Percentiles rank a stretch among this genome's conserved stretches.
phyloP scores from a whole-genome alignment of 1,139 yeast genomes.

The Hyphopichia burtonii region DNA sequence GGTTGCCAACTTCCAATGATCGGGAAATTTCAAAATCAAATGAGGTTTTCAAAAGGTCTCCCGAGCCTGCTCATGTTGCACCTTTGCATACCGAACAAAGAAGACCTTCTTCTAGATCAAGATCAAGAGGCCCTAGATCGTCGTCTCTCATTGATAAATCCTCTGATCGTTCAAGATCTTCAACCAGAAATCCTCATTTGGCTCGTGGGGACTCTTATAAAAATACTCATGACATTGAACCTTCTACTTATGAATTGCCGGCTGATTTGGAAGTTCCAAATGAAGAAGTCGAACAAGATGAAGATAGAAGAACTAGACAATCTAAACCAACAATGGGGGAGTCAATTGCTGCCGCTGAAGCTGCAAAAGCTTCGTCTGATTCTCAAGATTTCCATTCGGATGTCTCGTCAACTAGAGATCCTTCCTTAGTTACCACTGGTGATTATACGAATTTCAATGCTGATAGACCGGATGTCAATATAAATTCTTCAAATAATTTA shows the following conservation, averaged over 20 bases:
- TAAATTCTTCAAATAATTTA: slow-evolving; percentile 19
- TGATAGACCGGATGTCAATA: slow-evolving; percentile 27
- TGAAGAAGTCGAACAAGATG: slow-evolving; percentile 24
- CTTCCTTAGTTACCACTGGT: slow-evolving; percentile 48
- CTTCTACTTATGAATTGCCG: slow-evolving; percentile 46
- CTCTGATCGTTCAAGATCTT: slow-evolving; percentile 20
- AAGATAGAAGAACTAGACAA: slow-evolving; percentile 43
- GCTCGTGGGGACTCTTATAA: slow-evolving; percentile 69
- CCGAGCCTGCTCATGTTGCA: no score
- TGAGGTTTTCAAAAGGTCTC: slow-evolving; percentile 2
- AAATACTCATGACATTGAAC: slow-evolving; percentile 41
- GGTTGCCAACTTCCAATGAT: slow-evolving; percentile 23
- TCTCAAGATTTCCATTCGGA: slow-evolving; percentile 15
- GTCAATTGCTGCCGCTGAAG: slow-evolving; percentile 47
- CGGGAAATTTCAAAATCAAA: slow-evolving; percentile 4
- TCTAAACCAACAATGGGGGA: slow-evolving; percentile 53
- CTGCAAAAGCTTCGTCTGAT: slow-evolving; percentile 6
- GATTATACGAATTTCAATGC: slow-evolving; percentile 50
- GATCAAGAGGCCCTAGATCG: slow-evolving; percentile 10
- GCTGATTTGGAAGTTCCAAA: slow-evolving; percentile 27
- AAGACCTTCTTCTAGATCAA: slow-evolving; percentile 27
- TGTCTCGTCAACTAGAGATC: slow-evolving; percentile 25
- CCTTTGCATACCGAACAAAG: slow-evolving; percentile 32
- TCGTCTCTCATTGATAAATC: not conserved
- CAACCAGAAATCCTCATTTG: slow-evolving; percentile 48